These are phyloP conservation scores for Suhomyces maxii DNA, from an alignment of 1,139 yeast species.

Conservation along the genomic window DNA sequence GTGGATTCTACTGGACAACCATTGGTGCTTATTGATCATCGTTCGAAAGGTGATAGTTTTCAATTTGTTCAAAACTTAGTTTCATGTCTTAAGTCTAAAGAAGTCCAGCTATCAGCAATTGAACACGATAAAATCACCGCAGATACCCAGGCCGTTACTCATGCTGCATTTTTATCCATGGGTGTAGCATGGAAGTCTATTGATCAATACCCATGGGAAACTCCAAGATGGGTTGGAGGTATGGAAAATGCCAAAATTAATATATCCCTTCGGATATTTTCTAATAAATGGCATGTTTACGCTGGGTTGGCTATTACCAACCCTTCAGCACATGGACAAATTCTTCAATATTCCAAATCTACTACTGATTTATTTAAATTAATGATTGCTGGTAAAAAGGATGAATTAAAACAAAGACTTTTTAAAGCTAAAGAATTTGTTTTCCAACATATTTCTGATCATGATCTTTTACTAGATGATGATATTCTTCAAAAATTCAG, in stretches of 20 bases:
- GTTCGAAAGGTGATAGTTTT: constrained; percentile 58
- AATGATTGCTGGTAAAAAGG: constrained; percentile 69
- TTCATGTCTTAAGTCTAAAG: constrained; percentile 72
- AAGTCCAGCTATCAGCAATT: constrained; percentile 74
- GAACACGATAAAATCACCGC: constrained; percentile 96
- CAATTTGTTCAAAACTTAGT: constrained; percentile 64
- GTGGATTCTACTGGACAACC: constrained; percentile 93
- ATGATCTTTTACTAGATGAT: constrained; percentile 71
- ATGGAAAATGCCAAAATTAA: constrained; percentile 94
- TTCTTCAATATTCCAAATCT: constrained; percentile 83
- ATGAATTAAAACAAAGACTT: constrained; percentile 59
- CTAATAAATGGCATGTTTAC: constrained; percentile 97
- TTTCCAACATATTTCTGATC: constrained; percentile 61
- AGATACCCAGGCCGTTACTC: constrained; percentile 98
- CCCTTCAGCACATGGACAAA: constrained; percentile 90
- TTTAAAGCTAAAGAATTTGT: constrained; percentile 69
- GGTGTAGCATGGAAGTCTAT: constrained; percentile 92
- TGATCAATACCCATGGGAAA: constrained; percentile 91
- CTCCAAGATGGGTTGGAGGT: constrained; percentile 87
- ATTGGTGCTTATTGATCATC: constrained; percentile 76
- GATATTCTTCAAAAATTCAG: constrained; percentile 77
- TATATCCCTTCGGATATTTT: constrained; percentile 82
- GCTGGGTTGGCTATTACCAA: constrained; percentile 96
- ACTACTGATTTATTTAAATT: constrained; percentile 79
- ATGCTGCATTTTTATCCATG: constrained; percentile 95